phyloP scores from a whole-genome alignment of 1,284 basidiomycete species.

The Ceratobasidium sp. region DNA sequence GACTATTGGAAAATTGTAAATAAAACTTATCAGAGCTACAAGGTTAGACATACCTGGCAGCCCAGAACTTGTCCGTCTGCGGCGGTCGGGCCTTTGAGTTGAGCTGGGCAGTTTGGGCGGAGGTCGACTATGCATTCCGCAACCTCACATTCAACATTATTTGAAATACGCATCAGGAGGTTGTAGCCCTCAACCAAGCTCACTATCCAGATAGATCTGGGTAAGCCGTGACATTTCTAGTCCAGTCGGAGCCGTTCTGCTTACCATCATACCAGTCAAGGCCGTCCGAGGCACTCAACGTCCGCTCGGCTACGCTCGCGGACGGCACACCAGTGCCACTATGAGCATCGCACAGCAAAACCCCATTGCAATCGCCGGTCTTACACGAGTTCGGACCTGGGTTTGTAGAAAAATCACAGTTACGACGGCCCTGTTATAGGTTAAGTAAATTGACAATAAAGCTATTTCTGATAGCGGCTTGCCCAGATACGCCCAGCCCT shows the following conservation, averaged over 20 bases:
- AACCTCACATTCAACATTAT: constrained; percentile 37
- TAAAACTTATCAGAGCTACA: constrained; percentile 58
- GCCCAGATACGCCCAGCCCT: constrained; percentile 45
- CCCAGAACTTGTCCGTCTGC: constrained; percentile 63
- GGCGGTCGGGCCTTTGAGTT: constrained; percentile 61
- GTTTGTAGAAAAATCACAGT: constrained; percentile 50
- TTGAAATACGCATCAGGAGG: constrained; percentile 47
- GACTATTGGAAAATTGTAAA: constrained; percentile 56
- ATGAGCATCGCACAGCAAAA: constrained; percentile 43
- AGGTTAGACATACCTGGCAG: constrained; percentile 55
- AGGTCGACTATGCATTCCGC: constrained; percentile 45
- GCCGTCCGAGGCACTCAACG: constrained; percentile 27
- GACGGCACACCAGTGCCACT: constrained; percentile 48
- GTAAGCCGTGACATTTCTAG: constrained; percentile 58
- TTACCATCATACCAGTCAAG: constrained; percentile 47
- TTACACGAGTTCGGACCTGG: constrained; percentile 33
- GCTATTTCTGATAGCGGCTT: constrained; percentile 6
- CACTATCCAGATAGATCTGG: constrained; percentile 47
- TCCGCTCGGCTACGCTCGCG: constrained; percentile 47
- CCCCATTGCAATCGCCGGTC: constrained; percentile 44
- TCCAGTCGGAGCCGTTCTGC: no score
- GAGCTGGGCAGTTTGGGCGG: constrained; percentile 53
- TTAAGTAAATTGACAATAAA: not conserved
- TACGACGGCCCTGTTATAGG: constrained; percentile 50
- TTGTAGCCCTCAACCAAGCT: constrained; percentile 50